phyloP scores from a whole-genome alignment of 164 flowering plant species.

The Kingdonia uniflora region DNA sequence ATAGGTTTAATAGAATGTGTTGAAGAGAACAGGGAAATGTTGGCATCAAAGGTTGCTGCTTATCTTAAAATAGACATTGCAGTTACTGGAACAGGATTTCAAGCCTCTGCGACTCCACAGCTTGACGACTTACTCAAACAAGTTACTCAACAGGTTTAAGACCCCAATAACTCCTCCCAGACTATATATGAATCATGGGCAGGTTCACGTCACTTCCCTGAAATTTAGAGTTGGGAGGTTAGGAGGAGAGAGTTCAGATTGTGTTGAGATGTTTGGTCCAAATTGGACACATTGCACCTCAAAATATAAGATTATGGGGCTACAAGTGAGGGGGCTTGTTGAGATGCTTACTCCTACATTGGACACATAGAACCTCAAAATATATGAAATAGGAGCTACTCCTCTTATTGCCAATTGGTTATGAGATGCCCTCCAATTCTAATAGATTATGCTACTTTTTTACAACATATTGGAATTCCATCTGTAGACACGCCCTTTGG shows the following conservation, averaged over 20 bases:
- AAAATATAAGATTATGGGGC: no score
- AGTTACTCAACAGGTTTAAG: slow-evolving; percentile 60
- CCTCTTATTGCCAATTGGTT: no score
- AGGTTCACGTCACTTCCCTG: slow-evolving; percentile 20
- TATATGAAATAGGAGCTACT: no score
- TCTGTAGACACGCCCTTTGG: slow-evolving; percentile 48
- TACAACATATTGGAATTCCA: slow-evolving; percentile 70
- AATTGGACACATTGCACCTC: no score
- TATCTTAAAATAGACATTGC: slow-evolving; percentile 64
- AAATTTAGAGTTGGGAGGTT: slow-evolving; percentile 40
- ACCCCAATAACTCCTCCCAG: slow-evolving; percentile 62
- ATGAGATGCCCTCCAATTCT: no score
- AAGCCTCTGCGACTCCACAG: slow-evolving; percentile 70
- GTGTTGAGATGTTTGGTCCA: no score
- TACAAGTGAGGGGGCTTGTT: no score
- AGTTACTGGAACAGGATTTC: slow-evolving; percentile 51
- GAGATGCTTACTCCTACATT: no score
- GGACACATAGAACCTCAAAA: no score
- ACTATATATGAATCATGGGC: slow-evolving; percentile 60
- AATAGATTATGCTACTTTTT: slow-evolving; percentile 62
- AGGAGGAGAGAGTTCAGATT: slow-evolving; percentile 55
- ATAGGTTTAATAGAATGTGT: slow-evolving; percentile 81
- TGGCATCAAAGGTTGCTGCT: slow-evolving; percentile 55
- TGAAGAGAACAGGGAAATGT: slow-evolving; percentile 66
- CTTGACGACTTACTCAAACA: slow-evolving; percentile 54